Evolutionary conservation across 2,329 filamentous ascomycete genomes (phyloP), one percentile per base, ranked within the genome.

Genomic region (Orbilia brochopaga): DNA sequence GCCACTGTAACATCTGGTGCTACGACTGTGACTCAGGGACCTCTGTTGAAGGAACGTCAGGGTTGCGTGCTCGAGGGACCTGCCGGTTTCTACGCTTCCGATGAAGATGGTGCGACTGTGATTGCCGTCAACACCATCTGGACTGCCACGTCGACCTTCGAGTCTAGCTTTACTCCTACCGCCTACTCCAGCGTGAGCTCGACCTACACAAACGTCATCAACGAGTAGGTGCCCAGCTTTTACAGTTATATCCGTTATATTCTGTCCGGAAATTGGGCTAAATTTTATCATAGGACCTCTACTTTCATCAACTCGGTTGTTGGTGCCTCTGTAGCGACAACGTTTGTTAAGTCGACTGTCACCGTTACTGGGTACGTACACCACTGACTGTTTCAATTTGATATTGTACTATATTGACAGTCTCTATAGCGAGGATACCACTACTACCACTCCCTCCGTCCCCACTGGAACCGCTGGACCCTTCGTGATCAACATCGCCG

Each of bases 381-480:
- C 15, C 5, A 13, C 11, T 13, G 13, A 13, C 13, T 8, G 27
- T 32, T 15, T 15, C 13, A 42, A n/a, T n/a, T n/a, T 15, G 15
- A 13, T 13, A 15, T 42, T 42, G n/a, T 6, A 42, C 11, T 2
- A 42, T 13, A 13, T 15, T 42, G 37, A 42, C 11, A 42, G 5
- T 17, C 8, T 32, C n/a, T 4, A 32, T 42, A 42, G 37, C 5
- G 37, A 13, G 13, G 3, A 42, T 6, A 17, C 37, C n/a, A 42
- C 51, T 8, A 60, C 40, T 7, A 60, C 64, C 15, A 56, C 64
- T 19, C 19, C 40, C 7, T 7, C 13, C 13, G 35, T 54, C 27
- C 35, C 63, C 23, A 48, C 52, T 21, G 52, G 48, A 6, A 60
- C 62, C n/a, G 8, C 46, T 23, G 66, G 66, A 2, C 66, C 66